Percentiles rank a stretch among this genome's conserved stretches.
Conservation (phyloP, 805 yeast species). For the Saturnispora mendoncae region DNA sequence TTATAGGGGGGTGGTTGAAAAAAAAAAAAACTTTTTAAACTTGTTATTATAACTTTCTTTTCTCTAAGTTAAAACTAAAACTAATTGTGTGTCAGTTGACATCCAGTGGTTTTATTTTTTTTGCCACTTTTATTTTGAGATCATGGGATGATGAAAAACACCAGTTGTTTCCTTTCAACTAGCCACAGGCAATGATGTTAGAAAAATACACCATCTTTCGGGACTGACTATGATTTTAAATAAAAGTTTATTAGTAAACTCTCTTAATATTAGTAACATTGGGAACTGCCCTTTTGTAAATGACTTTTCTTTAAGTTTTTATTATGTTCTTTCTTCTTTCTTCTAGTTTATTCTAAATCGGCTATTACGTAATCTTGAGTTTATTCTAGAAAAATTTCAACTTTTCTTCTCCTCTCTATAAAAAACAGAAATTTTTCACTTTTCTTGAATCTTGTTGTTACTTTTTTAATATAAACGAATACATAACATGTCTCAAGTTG, state of each 20-base stretch:
- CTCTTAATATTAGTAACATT: background rate
- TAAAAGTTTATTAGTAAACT: no score
- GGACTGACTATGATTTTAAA: conserved; percentile 15
- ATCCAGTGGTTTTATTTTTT: no score
- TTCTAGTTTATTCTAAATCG: no score
- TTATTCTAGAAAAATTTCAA: background rate
- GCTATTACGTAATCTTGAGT: background rate
- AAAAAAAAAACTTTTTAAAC: no score
- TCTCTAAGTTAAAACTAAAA: no score
- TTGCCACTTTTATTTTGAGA: no score
- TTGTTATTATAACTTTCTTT: no score
- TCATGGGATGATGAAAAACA: conserved; percentile 15
- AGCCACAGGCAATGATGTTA: conserved; percentile 21
- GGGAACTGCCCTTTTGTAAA: background rate
- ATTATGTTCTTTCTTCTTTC: no score
- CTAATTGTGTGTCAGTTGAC: background rate
- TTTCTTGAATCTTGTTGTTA: conserved; percentile 1
- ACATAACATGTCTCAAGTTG: conserved; percentile 5
- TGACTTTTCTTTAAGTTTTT: no score
- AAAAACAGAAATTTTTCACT: conserved; percentile 21
- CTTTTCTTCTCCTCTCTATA: conserved; percentile 2
- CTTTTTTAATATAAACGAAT: background rate
- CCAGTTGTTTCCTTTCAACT: conserved; percentile 15
- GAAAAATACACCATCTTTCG: conserved; percentile 21
- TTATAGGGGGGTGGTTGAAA: no score